Percentiles rank a stretch among this genome's conserved stretches.
Evolutionary conservation across 73 alveolate species (phyloP).

Genomic region (Diophrys appendiculata): DNA sequence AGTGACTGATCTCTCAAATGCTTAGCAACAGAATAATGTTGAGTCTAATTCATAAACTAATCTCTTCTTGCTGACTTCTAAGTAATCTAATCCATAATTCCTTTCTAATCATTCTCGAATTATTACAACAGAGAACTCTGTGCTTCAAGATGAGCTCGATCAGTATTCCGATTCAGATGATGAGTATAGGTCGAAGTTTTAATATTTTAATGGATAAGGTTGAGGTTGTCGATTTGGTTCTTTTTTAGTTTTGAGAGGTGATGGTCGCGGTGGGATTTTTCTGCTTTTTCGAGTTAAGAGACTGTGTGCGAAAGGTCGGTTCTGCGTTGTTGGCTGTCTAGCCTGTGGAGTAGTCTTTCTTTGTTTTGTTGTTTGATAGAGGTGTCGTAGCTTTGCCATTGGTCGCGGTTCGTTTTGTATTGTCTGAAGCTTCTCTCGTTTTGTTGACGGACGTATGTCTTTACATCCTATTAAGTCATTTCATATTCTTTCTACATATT

Average conservation of each 20-base stretch:
- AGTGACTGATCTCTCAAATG: neutral
- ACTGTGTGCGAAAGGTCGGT: neutral
- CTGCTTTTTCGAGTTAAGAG: neutral
- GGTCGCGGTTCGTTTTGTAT: neutral
- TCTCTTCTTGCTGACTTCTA: neutral
- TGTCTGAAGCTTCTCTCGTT: neutral
- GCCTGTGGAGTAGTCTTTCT: neutral
- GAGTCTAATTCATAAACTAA: neutral
- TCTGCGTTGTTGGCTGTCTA: neutral
- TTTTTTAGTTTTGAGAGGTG: too few species aligned
- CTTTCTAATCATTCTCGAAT: neutral
- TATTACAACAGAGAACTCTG: neutral
- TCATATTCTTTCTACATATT: neutral
- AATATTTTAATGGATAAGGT: too few species aligned
- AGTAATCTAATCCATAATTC: neutral
- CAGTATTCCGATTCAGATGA: too few species aligned
- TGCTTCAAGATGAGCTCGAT: neutral
- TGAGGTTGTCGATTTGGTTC: neutral
- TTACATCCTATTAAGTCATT: neutral
- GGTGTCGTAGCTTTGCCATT: neutral
- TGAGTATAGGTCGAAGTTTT: neutral
- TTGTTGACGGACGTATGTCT: neutral
- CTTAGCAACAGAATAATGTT: neutral
- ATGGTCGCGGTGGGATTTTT: too few species aligned
- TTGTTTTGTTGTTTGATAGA: neutral